Base-by-base conservation (phyloP, 345 rosid species). In the Corchorus capsularis region DNA sequence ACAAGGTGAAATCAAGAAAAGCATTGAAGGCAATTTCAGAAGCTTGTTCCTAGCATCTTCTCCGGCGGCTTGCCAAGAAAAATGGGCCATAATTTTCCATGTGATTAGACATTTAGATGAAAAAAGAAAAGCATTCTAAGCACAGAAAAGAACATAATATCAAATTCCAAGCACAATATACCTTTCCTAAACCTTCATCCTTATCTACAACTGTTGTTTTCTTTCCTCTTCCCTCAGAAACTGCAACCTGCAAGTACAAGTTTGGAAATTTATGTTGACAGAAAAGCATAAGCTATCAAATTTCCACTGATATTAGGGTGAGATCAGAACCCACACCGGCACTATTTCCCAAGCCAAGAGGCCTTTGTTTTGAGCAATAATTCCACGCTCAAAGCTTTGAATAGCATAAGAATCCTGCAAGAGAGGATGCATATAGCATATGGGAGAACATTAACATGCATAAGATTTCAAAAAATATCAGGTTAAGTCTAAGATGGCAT, bases 181-280 rank as follows among this genome's bases (percentile, higher is more conserved):
- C 99, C 98, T 92, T 92, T 77, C 84, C 88, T 45, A 92, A 80
- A 79, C 95, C 93, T 77, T 93, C 99, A 85, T 96, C 99, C 82
- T 83, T 91, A 67, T 91, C 91, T 72, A 93, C 68, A 74, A 89
- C 65, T 71, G 83, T 73, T 3, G 83, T 83, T 47, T 89, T 90
- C 78, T 79, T 93, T 79, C 98, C 98, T 82, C 94, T 90, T 82
- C 94, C 95, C 15, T 84, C 84, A 71, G 97, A 85, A 73, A 96
- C 88, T 82, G 91, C 91, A 77, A 96, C 95, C 99, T 96, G 86
- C 82, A 78, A 47, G 54, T 52, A 73, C 46, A 75, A 82, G 47
- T 75, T 60, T 75, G 79, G 34, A 55, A 66, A 55, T 11, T 69
- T 53, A 60, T 53, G 68, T 4, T 49, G 47, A 59, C 62, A 52